A percentile compares a stretch with the other conserved stretches of the same genome.
Evolutionary conservation across 1,284 basidiomycete genomes (phyloP).

Genomic region (Cutaneotrichosporon sp.): DNA sequence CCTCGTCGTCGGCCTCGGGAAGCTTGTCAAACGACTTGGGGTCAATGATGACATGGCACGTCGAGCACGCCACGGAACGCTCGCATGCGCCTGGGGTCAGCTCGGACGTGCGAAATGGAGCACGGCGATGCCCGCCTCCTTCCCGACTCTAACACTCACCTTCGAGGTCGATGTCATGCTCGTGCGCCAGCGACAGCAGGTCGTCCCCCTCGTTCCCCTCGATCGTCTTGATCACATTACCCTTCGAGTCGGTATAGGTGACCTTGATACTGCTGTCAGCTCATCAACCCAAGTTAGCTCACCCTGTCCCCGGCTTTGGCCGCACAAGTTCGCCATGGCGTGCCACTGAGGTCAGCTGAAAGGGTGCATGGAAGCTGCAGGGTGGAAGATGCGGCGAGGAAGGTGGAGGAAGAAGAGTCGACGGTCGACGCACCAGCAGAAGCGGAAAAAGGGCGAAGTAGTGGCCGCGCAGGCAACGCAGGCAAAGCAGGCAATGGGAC

Average conservation of each 20-base stretch:
- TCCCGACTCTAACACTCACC: slow-evolving; percentile 58
- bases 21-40: slow-evolving; percentile 79
- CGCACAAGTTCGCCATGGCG: slow-evolving; percentile 59
- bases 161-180: slow-evolving; percentile 97
- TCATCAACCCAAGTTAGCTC: slow-evolving; percentile 9
- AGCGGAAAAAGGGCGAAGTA: not conserved
- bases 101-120: not conserved
- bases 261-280: slow-evolving; percentile 69
- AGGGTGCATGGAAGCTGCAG: no score
- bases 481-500: not conserved
- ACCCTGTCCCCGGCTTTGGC: slow-evolving; percentile 57
- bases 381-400: not conserved
- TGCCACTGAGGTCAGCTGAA: slow-evolving; percentile 27
- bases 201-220: slow-evolving; percentile 94
- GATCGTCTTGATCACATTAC: slow-evolving; percentile 75
- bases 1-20: slow-evolving; percentile 92
- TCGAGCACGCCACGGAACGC: slow-evolving; percentile 94
- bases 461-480: not conserved
- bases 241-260: slow-evolving; percentile 85
- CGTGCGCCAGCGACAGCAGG: slow-evolving; percentile 84
- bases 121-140: not conserved
- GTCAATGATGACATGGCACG: slow-evolving; percentile 90
- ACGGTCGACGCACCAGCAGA: not conserved
- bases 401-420: not conserved
- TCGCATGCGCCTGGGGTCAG: slow-evolving; percentile 81